Conservation (phyloP, 78 protist genomes). For the Speleostelium caveatum region DNA sequence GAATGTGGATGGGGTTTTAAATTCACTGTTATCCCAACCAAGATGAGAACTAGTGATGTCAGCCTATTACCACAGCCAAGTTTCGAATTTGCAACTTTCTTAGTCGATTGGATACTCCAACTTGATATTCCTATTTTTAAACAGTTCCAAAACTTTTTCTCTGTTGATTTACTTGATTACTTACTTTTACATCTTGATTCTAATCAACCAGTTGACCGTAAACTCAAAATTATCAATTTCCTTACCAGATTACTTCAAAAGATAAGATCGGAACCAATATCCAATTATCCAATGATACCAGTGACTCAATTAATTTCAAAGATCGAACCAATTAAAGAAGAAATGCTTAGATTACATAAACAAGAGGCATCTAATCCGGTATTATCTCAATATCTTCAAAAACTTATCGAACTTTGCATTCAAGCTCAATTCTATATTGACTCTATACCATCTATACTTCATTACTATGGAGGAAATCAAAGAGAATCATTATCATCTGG, state of each 20-base stretch:
- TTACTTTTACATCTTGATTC: slow-evolving; percentile 13
- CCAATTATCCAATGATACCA: neutral
- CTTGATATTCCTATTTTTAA: slow-evolving; percentile 20
- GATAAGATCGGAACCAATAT: neutral
- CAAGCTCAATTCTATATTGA: slow-evolving; percentile 24
- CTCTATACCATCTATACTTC: neutral
- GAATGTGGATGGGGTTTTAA: slow-evolving; percentile 73
- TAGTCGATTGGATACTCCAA: slow-evolving; percentile 56
- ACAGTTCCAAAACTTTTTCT: slow-evolving; percentile 18
- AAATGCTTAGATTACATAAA: slow-evolving; percentile 39
- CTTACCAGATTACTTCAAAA: slow-evolving; percentile 27
- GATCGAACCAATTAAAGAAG: slow-evolving; percentile 32
- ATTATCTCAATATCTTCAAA: slow-evolving; percentile 46
- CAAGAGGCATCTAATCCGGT: slow-evolving; percentile 3
- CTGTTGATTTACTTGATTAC: slow-evolving; percentile 11
- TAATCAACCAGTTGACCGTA: slow-evolving; percentile 40
- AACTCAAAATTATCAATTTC: slow-evolving; percentile 49
- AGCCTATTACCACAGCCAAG: slow-evolving; percentile 38
- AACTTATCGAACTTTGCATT: slow-evolving; percentile 51
- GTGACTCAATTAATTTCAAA: neutral
- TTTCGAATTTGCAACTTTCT: slow-evolving; percentile 64
- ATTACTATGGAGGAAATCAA: too few species aligned
- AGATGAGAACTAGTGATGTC: slow-evolving; percentile 27
- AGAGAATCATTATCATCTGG: too few species aligned
- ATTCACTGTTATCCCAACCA: slow-evolving; percentile 59